Percentiles rank a stretch among this genome's conserved stretches.
Evolutionary conservation across 805 yeast species (phyloP).

Genomic region (Spathaspora boniae): DNA sequence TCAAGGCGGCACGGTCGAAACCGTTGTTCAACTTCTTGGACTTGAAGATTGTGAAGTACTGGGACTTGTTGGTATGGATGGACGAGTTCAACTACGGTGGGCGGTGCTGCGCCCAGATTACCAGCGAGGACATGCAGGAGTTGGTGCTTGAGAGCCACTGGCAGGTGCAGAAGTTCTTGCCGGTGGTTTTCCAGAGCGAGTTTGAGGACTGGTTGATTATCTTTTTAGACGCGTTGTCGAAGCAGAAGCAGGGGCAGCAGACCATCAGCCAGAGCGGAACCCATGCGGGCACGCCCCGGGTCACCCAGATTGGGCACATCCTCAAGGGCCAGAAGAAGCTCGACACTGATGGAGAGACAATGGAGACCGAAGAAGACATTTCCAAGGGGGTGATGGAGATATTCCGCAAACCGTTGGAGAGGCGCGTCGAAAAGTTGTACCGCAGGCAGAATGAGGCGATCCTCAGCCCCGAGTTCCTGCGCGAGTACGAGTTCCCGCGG

Average conservation of each 20-base stretch:
- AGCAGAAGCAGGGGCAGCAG: slow-evolving; percentile 42
- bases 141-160: slow-evolving; percentile 59
- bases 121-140: slow-evolving; percentile 41
- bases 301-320: slow-evolving; percentile 63
- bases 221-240: slow-evolving; percentile 66
- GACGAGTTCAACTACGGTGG: slow-evolving; percentile 89
- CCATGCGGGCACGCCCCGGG: slow-evolving; percentile 50
- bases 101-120: slow-evolving; percentile 45
- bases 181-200: slow-evolving; percentile 71
- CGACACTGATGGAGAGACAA: too few relatives aligned
- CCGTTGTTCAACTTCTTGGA: slow-evolving; percentile 84
- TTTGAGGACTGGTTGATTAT: slow-evolving; percentile 84
- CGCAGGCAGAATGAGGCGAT: slow-evolving; percentile 72
- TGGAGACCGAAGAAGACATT: slow-evolving; percentile 28
- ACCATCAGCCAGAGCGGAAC: slow-evolving; percentile 34
- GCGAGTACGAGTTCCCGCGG: slow-evolving; percentile 68
- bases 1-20: slow-evolving; percentile 72
- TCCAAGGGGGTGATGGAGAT: slow-evolving; percentile 48
- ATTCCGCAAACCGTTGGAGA: slow-evolving; percentile 61
- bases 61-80: slow-evolving; percentile 97
- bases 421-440: slow-evolving; percentile 61
- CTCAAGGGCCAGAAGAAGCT: slow-evolving; percentile 41
- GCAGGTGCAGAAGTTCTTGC: slow-evolving; percentile 76
- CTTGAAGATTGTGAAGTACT: slow-evolving; percentile 65
- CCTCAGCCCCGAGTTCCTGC: slow-evolving; percentile 57